These are phyloP conservation scores for Penicillium crustosum DNA, from an alignment of 2,329 filamentous ascomycete genomes.

Conservation along the genomic window DNA sequence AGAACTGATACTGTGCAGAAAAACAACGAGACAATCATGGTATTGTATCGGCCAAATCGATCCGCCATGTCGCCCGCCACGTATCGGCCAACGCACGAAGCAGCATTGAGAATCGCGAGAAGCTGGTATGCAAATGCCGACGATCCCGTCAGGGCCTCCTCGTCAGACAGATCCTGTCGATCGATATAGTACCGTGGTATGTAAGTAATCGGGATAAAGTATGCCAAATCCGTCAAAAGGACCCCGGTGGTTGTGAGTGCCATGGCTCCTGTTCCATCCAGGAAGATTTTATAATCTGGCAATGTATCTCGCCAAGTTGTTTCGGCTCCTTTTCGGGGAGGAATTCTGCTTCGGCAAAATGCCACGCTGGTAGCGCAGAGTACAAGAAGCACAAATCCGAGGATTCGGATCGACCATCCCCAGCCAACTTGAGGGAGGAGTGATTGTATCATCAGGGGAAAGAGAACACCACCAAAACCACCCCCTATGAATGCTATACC, in stretches of 20 bases:
- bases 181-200: background rate
- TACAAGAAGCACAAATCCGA: constrained; percentile 33
- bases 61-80: constrained; percentile 73
- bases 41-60: constrained; percentile 72
- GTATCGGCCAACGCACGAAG: constrained; percentile 59
- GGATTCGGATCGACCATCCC: constrained; percentile 39
- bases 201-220: background rate
- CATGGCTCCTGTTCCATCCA: background rate
- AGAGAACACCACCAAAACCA: constrained; percentile 28
- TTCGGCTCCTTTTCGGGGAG: background rate
- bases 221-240: background rate
- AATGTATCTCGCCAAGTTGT: background rate
- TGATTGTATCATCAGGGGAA: constrained; percentile 34
- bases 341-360: background rate
- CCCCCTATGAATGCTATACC: background rate
- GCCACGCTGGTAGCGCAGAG: background rate
- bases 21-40: constrained; percentile 64
- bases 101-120: constrained; percentile 1
- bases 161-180: background rate
- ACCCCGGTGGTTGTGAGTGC: background rate
- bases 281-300: background rate
- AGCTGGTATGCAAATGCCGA: constrained; percentile 21
- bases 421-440: constrained; percentile 34
- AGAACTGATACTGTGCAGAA: constrained; percentile 44
- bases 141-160: background rate